Percentiles rank a stretch among this genome's conserved stretches.
Conservation (phyloP, 2,329 filamentous ascomycete species). For the Microdochium nivale region DNA sequence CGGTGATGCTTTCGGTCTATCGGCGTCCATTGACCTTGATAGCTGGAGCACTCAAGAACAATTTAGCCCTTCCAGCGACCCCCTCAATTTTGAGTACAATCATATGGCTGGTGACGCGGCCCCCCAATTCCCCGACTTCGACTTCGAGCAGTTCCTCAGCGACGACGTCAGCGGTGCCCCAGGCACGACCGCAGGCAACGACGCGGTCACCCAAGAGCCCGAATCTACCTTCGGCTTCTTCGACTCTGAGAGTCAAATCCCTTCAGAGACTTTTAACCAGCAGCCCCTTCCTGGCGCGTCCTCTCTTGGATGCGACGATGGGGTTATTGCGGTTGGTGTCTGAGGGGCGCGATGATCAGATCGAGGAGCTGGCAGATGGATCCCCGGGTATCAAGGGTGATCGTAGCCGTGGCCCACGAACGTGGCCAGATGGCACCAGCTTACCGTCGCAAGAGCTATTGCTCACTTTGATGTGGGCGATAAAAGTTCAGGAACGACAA, state of each 20-base stretch:
- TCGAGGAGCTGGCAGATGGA: constrained; percentile 26
- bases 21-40: constrained; percentile 64
- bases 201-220: constrained; percentile 41
- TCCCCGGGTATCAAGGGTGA: constrained; percentile 26
- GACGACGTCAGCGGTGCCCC: constrained; percentile 35
- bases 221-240: constrained; percentile 42
- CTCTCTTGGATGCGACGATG: constrained; percentile 65
- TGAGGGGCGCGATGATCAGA: constrained; percentile 43
- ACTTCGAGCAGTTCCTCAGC: constrained; percentile 45
- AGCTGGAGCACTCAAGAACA: constrained; percentile 67
- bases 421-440: constrained; percentile 25
- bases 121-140: constrained; percentile 32
- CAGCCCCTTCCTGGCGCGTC: constrained; percentile 68
- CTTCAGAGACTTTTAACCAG: constrained; percentile 61
- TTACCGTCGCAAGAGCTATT: constrained; percentile 25
- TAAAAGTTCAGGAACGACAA: constrained; percentile 24
- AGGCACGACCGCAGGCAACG: constrained; percentile 39
- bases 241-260: constrained; percentile 51
- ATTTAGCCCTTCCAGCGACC: constrained; percentile 66
- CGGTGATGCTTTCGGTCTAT: constrained; percentile 60
- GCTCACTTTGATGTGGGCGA: constrained; percentile 25
- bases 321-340: constrained; percentile 63
- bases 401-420: constrained; percentile 21
- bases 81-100: constrained; percentile 58
- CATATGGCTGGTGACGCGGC: constrained; percentile 54